Evolutionary conservation across 2,329 filamentous ascomycete species (phyloP).

Genomic region (Paecilomyces dactylethromorphus): DNA sequence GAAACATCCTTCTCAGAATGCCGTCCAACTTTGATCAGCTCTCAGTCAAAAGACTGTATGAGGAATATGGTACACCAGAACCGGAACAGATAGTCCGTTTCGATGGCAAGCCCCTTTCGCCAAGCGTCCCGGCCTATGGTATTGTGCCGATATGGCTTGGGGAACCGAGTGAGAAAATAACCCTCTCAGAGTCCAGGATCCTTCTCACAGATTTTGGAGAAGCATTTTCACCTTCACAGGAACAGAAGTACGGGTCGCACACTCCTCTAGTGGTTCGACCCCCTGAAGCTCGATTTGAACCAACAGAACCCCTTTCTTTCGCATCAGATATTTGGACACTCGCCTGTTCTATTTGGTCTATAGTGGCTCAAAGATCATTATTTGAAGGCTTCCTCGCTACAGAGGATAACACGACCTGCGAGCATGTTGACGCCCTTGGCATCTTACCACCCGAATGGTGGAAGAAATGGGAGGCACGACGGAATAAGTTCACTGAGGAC

Average conservation of each 20-base stretch:
- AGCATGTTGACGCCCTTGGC: conserved; percentile 27
- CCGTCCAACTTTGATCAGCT: conserved; percentile 12
- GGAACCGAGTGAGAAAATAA: conserved; percentile 21
- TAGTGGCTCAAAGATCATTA: conserved; percentile 25
- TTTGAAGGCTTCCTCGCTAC: conserved; percentile 21
- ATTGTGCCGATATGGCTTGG: conserved; percentile 30
- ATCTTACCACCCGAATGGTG: conserved; percentile 21
- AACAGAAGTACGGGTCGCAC: conserved; percentile 18
- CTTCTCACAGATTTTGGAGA: conserved; percentile 31
- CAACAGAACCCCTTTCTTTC: conserved; percentile 13
- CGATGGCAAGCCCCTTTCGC: conserved; percentile 15
- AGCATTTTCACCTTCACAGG: conserved; percentile 22
- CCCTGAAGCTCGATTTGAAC: conserved; percentile 32
- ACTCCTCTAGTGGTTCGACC: conserved; percentile 23
- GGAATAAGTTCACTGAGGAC: conserved; percentile 18
- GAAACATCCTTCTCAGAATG: conserved; percentile 26
- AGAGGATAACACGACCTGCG: conserved; percentile 21
- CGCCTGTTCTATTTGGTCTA: conserved; percentile 28
- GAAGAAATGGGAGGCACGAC: conserved; percentile 17
- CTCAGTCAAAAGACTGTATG: conserved; percentile 12
- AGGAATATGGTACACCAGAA: conserved; percentile 14
- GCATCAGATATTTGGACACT: conserved; percentile 37
- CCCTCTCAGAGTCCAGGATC: conserved; percentile 19
- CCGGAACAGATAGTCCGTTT: conserved; percentile 12
- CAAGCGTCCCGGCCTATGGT: conserved; percentile 22